Evolutionary conservation across 108 stramenopile genomes (phyloP), one percentile per base, ranked within the genome.

Genomic region (Skeletonema menzelii): DNA sequence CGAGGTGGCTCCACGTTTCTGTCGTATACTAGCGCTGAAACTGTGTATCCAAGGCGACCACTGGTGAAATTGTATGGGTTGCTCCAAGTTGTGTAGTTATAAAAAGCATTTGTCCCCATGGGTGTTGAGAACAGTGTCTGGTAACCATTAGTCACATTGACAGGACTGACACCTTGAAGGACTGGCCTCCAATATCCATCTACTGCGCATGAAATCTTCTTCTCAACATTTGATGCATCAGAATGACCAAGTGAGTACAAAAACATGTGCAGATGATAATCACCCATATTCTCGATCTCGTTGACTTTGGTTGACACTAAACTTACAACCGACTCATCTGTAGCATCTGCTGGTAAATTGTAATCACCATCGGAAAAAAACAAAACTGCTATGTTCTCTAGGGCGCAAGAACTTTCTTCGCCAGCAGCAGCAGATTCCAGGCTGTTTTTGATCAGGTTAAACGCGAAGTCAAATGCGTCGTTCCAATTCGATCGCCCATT

Each of bases 11-110:
- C 46, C 14, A 77, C 63, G 4, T 63, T 30, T 34, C 83, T 69
- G 65, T 89, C 78, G 27, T 84, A 89, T 11, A 89, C 85, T 30
- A 84, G 83, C 4, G 75, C 84, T 27, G 84, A 85, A 10, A 86
- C 85, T 15, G 89, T 86, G 22, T 82, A 84, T n/a, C 89, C 88
- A 38, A 59, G n/a, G 27, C 59, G 37, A 22, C 58, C 72, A 24
- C 69, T 69, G 2, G 81, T 70, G 66, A 82, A 90, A 1, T 42
- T 59, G 70, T 90, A 90, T 5, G 89, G 89, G 19, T 84, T 61
- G 11, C 78, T 77, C 89, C 86, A 87, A 27, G 85, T 77, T 2
- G 79, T 73, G 53, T 84, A 87, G 27, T 87, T 74, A 27, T 67
- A 59, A 49, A 69, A 69, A 30, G 37, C 55, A 6, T 65, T 56